Conservation (phyloP, 495 filamentous ascomycete genomes). For the Aspergillus bridgeri region DNA sequence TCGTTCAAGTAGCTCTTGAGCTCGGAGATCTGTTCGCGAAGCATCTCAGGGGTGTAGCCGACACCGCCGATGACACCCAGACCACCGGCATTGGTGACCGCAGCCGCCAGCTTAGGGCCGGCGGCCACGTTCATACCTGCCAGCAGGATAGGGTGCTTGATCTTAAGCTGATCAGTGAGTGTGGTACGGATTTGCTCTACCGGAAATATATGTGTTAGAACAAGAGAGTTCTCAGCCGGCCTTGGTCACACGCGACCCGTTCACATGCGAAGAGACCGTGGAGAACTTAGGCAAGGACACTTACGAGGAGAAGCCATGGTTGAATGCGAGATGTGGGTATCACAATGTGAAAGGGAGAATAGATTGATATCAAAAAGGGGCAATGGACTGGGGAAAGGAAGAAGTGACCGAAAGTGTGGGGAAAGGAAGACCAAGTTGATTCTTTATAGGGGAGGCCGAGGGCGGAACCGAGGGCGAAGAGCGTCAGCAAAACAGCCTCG, state of each 20-base stretch:
- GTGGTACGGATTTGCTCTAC: conserved; percentile 83
- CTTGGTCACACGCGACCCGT: background rate
- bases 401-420: background rate
- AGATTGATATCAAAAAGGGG: conserved; percentile 15
- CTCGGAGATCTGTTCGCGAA: conserved; percentile 89
- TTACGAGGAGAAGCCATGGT: conserved; percentile 82
- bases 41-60: conserved; percentile 96
- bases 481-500: conserved; percentile 13
- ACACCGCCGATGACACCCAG: conserved; percentile 95
- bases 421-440: background rate
- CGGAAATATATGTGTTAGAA: conserved; percentile 22
- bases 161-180: conserved; percentile 90
- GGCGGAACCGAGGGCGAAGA: conserved; percentile 19
- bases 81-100: conserved; percentile 95
- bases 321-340: conserved; percentile 23
- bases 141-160: conserved; percentile 93
- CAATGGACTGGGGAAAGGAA: conserved; percentile 2
- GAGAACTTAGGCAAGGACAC: conserved; percentile 25
- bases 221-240: background rate
- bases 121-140: conserved; percentile 99
- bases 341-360: conserved; percentile 14
- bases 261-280: conserved; percentile 20
- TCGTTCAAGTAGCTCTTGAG: conserved; percentile 85
- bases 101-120: conserved; percentile 93
- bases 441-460: conserved; percentile 12